Evolutionary conservation across 495 filamentous ascomycete genomes (phyloP).

Genomic region (Neurospora africana): DNA sequence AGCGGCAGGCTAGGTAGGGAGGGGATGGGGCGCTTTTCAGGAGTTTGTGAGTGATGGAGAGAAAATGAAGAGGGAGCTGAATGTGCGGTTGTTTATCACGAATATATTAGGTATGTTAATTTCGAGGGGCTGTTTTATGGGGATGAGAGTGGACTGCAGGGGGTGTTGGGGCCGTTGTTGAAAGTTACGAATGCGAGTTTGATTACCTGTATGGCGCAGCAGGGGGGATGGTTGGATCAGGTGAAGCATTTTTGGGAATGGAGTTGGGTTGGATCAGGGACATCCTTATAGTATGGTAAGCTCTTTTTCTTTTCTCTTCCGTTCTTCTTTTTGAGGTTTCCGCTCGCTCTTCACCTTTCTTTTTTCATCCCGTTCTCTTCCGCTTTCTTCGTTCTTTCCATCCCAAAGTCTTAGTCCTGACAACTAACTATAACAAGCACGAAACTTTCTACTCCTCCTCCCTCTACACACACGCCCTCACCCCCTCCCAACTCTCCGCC

Average conservation of each 20-base stretch:
- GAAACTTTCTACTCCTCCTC: conserved; percentile 35
- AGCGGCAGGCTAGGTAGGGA: conserved; percentile 10
- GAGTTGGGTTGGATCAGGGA: conserved; percentile 27
- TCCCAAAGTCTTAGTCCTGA: conserved; percentile 8
- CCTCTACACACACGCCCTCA: conserved; percentile 27
- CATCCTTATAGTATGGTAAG: conserved; percentile 18
- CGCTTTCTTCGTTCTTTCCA: conserved; percentile 17
- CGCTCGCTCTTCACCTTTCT: neutral
- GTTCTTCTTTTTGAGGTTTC: neutral
- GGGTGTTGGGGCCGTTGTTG: conserved; percentile 24
- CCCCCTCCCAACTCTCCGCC: conserved; percentile 22
- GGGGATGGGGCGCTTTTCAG: conserved; percentile 27
- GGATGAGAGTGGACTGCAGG: conserved; percentile 23
- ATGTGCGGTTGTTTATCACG: conserved; percentile 34
- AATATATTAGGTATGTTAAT: conserved; percentile 28
- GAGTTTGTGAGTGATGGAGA: conserved; percentile 18
- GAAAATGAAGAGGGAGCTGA: conserved; percentile 34
- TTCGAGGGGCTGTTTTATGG: conserved; percentile 36
- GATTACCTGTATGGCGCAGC: conserved; percentile 18
- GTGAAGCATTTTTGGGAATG: conserved; percentile 32
- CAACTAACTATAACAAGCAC: conserved; percentile 22
- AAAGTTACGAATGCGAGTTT: conserved; percentile 24
- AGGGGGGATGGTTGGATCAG: conserved; percentile 30
- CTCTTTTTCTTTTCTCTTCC: neutral
- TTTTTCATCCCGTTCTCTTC: neutral